Conservation (phyloP, 768 basidiomycete species). For the Russula emetica region DNA sequence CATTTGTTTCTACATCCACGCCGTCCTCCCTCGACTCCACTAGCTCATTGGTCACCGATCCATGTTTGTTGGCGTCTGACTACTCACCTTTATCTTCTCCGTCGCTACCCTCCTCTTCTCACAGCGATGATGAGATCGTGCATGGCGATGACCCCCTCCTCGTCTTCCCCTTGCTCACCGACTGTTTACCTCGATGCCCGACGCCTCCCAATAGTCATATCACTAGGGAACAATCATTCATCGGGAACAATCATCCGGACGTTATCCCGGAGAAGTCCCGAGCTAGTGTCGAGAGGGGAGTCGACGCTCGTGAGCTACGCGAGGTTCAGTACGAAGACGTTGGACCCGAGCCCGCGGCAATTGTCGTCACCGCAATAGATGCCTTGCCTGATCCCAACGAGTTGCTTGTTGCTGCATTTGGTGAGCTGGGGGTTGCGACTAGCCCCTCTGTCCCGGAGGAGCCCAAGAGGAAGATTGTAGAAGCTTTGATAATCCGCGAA, state of each 20-base stretch:
- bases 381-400: conserved; percentile 4
- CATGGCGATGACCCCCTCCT: conserved; percentile 11
- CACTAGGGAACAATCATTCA: neutral
- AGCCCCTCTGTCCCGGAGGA: conserved; percentile 17
- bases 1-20: conserved; percentile 12
- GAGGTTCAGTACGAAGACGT: neutral
- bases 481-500: conserved; percentile 75
- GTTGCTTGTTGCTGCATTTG: conserved; percentile 13
- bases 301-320: neutral
- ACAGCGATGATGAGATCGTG: neutral
- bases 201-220: neutral
- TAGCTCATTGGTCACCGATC: neutral
- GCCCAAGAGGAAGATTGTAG: conserved; percentile 63
- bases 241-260: neutral
- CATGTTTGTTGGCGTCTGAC: neutral
- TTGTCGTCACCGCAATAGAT: neutral
- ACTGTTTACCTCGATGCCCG: neutral
- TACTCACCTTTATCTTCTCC: conserved; percentile 6
- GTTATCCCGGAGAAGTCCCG: neutral
- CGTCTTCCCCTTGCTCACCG: conserved; percentile 12
- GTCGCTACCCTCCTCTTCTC: neutral
- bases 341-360: neutral
- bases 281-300: neutral
- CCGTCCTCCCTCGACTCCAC: conserved; percentile 14
- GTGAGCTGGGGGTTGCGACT: conserved; percentile 32